Evolutionary conservation across 2,329 filamentous ascomycete species (phyloP).

Genomic region (Ophiostoma australiae): DNA sequence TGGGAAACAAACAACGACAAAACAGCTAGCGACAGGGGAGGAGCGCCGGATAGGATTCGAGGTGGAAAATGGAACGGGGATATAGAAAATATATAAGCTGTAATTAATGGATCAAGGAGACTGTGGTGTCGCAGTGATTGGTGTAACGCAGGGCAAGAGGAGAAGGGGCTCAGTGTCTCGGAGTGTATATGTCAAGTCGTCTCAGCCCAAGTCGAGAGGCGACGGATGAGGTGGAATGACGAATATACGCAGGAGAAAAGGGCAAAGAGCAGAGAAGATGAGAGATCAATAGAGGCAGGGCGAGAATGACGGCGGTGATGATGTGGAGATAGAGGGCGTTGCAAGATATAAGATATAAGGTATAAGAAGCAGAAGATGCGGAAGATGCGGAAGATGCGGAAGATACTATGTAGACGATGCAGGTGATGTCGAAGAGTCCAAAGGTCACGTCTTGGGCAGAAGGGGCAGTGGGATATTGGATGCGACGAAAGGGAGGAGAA

Average conservation of each 20-base stretch:
- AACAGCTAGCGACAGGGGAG: neutral
- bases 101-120: neutral
- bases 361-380: no score
- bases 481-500: neutral
- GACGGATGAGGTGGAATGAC: neutral
- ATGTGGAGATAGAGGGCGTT: neutral
- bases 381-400: no score
- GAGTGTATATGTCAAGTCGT: neutral
- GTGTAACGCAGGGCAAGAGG: neutral
- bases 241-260: neutral
- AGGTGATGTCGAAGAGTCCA: neutral
- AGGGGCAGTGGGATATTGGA: neutral
- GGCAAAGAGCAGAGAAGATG: neutral
- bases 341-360: neutral
- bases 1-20: slow-evolving; percentile 7
- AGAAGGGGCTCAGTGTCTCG: slow-evolving; percentile 16
- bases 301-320: neutral
- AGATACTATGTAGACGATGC: neutral
- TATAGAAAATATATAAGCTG: neutral
- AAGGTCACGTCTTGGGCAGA: neutral
- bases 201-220: slow-evolving; percentile 2
- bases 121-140: neutral
- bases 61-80: neutral
- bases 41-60: neutral
- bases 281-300: neutral